Evolutionary conservation across 768 basidiomycete species (phyloP), one percentile per base, ranked within the genome.

Genomic region (Collybia sp.): DNA sequence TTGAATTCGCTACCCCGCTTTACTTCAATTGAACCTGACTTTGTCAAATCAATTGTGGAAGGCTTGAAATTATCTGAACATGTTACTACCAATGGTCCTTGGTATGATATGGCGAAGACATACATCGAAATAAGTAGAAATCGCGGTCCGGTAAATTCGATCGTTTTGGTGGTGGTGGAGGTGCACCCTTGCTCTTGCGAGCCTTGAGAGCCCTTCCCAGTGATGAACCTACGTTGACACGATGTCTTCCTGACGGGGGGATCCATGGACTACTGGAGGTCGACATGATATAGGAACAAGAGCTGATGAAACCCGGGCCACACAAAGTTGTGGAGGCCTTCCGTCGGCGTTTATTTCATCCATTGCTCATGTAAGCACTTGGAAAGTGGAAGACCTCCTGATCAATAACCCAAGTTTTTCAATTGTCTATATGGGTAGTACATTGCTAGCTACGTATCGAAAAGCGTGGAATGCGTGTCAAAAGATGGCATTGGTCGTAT

Each of bases 61-160:
- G 90, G 86, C 59, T 80, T 86, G 65, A 88, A 88, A 53, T 83
- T 82, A 55, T 88, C 89, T 92, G 55, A 12, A 30, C 20, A 8
- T 16, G 12, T 17, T 51, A 13, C 48, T 17, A 33, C 6, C 15
- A 39, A 30, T 30, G 35, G 41, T 43, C 12, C 20, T 33, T 30
- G 18, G n/a, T 4, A 40, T 37, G 13, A 47, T 10, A 46, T 19
- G 39, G 32, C 33, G 37, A n/a, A 25, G 43, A 73, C 83, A 52
- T 51, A 88, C 88, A 90, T 53, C 84, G 74, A 55, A 90, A 78
- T n/a, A 84, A 80, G 59, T 83, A 86, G 62, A 87, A 86, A 53
- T 87, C 83, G 44, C 77, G 72, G 57, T 81, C 79, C 19, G 82
- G 80, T 45, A 79, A 65, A 46, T 71, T 71, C 32, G 71, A 61